Evolutionary conservation across 2,329 filamentous ascomycete genomes (phyloP), one percentile per base, ranked within the genome.

Genomic region (Fusarium torreyae): DNA sequence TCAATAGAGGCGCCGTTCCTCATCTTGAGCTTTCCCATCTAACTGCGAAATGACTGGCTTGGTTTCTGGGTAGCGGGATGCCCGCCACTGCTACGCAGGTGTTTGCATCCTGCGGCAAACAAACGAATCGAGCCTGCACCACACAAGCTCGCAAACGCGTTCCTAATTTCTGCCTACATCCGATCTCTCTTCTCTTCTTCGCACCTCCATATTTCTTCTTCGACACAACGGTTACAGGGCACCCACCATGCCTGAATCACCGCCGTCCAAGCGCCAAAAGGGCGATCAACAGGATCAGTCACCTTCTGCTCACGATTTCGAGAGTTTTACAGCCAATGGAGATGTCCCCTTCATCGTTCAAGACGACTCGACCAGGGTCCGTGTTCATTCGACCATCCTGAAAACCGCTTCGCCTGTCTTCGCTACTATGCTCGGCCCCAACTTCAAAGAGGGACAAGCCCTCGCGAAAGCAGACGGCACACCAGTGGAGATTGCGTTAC

Each of bases 371-470:
- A 42, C 13, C 6, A 13, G 34, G 15, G 61, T 64, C 6, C 48
- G 44, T 2, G 38, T 63, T 3, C 3, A 24, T 8, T 62, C 53
- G 1, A 2, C 7, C 0, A 13, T 49, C 5, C 40, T 42, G 11
- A 53, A 22, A 17, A 2, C 1, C 3, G 45, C 57, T 17, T 66
- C 63, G 0, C 17, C 4, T 7, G 46, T 67, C 1, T 63, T 67
- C 22, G 17, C 14, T 6, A 8, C 9, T 2, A 67, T 67, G 63
- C 28, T 67, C 4, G 31, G 28, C 2, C 39, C 48, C 1, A 44
- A 24, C 2, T 67, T 67, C 42, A 42, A 31, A 10, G 62, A 67
- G 15, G 64, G 64, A 3, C 39, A 18, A 4, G 36, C 39, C 9
- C 15, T 42, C 11, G 50, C 31, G 7, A 28, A 17, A 2, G 7